Evolutionary conservation across 768 basidiomycete species (phyloP), one percentile per base, ranked within the genome.

Genomic region (Xerocomellus chrysenteron): DNA sequence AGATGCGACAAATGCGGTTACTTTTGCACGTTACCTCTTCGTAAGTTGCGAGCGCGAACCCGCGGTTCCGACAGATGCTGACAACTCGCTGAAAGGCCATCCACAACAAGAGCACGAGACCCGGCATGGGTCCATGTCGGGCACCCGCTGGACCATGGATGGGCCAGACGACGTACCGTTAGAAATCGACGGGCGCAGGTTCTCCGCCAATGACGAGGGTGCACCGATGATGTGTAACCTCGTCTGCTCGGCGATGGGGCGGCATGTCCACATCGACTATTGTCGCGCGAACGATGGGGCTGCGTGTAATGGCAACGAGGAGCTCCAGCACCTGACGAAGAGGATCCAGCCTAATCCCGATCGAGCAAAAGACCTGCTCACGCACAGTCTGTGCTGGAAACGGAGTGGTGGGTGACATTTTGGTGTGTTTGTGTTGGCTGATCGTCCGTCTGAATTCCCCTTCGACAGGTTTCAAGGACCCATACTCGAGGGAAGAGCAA

Each of bases 151-250:
- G 86, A 73, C 78, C 1, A 63, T 85, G 4, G 82, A 84, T 50
- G 80, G 79, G 1, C 76, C 77, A 1, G 79, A 83, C 9, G 81
- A 76, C 17, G 75, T 73, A 2, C 66, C 71, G 2, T 53, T 85
- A 1, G 86, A 86, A 58, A 68, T 85, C 5, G 77, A 80, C 54
- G 84, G 85, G 3, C 77, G 77, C 54, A 80, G 75, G 56, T 86
- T 83, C 63, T 80, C 76, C 16, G 59, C 78, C 0, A 75, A 77
- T 26, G 82, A 84, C 49, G 80, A 82, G 42, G 83, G 85, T 9
- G 83, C 82, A 0, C 84, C 84, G 0, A 82, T 85, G 81, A 75
- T 86, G 74, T 86, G 85, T 62, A 84, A 76, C 45, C 72, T 85
- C 19, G 65, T 82, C 30, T 86, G 83, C 58, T 74, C 76, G 2